Conservation (phyloP, 352 stramenopile species). For the Discostella stelligera region DNA sequence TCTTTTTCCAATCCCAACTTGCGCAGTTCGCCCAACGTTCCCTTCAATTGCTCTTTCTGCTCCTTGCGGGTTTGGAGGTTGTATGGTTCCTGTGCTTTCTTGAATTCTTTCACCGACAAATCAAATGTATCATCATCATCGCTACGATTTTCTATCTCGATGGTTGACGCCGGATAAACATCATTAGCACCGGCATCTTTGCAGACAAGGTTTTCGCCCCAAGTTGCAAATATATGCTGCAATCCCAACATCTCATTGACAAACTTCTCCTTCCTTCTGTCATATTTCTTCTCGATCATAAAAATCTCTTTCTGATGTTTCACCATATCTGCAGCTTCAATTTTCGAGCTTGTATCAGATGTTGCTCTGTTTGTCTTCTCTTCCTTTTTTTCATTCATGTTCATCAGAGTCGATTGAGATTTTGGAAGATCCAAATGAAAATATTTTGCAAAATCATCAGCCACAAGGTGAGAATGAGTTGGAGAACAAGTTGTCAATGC, state of each 20-base stretch:
- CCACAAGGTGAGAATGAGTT: slow-evolving; percentile 57
- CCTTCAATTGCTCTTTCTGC: slow-evolving; percentile 32
- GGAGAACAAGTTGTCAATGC: slow-evolving; percentile 20
- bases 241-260: slow-evolving; percentile 39
- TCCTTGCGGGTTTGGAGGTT: slow-evolving; percentile 11
- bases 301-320: slow-evolving; percentile 19
- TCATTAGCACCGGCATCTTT: not conserved
- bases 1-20: slow-evolving; percentile 24
- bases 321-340: not conserved
- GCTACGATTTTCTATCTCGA: slow-evolving; percentile 2
- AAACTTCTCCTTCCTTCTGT: slow-evolving; percentile 34
- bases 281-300: slow-evolving; percentile 28
- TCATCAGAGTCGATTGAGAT: not conserved
- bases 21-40: slow-evolving; percentile 29
- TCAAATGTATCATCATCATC: slow-evolving; percentile 28
- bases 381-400: not conserved
- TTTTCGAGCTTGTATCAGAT: not conserved
- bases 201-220: slow-evolving; percentile 2
- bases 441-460: slow-evolving; percentile 46
- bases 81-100: slow-evolving; percentile 29
- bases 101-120: slow-evolving; percentile 36
- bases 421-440: slow-evolving; percentile 49
- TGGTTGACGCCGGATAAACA: not conserved
- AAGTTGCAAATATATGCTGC: slow-evolving; percentile 44
- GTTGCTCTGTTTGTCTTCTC: not conserved